Evolutionary conservation across 2,329 filamentous ascomycete genomes (phyloP), one percentile per base, ranked within the genome.

Genomic region (Diaporthe ilicicola): DNA sequence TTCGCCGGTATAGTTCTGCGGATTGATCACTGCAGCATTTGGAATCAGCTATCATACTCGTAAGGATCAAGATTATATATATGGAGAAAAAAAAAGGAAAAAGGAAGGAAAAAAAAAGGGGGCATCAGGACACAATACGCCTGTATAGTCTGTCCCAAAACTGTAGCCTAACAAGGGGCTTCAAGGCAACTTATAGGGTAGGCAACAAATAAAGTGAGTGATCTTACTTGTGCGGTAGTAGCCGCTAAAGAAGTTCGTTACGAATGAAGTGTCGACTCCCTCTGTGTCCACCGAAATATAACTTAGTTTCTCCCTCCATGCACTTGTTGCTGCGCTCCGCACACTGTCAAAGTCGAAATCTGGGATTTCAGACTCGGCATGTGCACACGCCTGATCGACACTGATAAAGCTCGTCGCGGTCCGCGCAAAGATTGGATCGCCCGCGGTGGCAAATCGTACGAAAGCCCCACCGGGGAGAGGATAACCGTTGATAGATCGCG

Each of bases 1-100:
- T 77, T 94, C 92, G 0, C 90, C 90, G 0, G 92, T 93, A 74
- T 93, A 93, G 75, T 93, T 92, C 75, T 93, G 91, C 2, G 92
- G 92, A 66, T 88, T 91, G 72, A 93, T 89, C 87, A 93, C n/a
- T n/a, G n/a, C n/a, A n/a, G n/a, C n/a, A n/a, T n/a, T n/a, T n/a
- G n/a, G n/a, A n/a, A n/a, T n/a, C n/a, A n/a, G n/a, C n/a, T n/a
- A n/a, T n/a, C n/a, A n/a, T n/a, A n/a, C n/a, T n/a, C n/a, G n/a
- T n/a, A n/a, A n/a, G n/a, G n/a, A n/a, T n/a, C n/a, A n/a, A n/a
- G n/a, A n/a, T n/a, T n/a, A n/a, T n/a, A n/a, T n/a, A n/a, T n/a
- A n/a, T n/a, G n/a, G n/a, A n/a, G n/a, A n/a, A n/a, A n/a, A n/a
- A n/a, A n/a, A n/a, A n/a, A n/a, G n/a, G n/a, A n/a, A n/a, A n/a